A percentile compares a stretch with the other conserved stretches of the same genome.
phyloP scores from a whole-genome alignment of 2,329 filamentous ascomycete genomes.

The Dothideomycetes sp. region DNA sequence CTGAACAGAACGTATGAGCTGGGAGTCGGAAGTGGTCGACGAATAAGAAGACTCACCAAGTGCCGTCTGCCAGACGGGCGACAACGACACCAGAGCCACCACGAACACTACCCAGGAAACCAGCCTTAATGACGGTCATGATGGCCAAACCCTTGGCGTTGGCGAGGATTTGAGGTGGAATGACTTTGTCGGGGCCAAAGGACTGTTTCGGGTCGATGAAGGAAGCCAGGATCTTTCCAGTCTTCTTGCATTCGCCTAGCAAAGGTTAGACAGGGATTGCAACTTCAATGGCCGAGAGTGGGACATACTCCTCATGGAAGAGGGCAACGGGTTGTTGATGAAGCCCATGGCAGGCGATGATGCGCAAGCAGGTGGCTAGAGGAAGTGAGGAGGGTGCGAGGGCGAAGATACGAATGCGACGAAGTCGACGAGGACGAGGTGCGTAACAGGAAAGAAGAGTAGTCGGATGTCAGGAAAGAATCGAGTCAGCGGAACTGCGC shows the following conservation, averaged over 20 bases:
- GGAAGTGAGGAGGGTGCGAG: too few species aligned
- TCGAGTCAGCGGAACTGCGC: too few species aligned
- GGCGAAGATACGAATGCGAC: too few species aligned
- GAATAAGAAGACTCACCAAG: conserved; percentile 41
- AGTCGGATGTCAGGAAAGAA: too few species aligned
- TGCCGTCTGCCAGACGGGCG: conserved; percentile 64
- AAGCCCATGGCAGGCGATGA: conserved; percentile 32
- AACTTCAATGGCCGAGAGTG: neutral
- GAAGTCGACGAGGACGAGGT: too few species aligned
- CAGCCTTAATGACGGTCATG: conserved; percentile 77
- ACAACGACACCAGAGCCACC: conserved; percentile 78
- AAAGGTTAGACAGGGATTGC: conserved; percentile 12
- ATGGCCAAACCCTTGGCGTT: conserved; percentile 88
- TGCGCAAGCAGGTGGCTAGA: too few species aligned
- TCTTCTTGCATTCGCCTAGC: conserved; percentile 93
- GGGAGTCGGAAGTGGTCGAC: neutral
- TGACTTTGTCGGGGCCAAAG: conserved; percentile 94
- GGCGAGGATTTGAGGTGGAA: conserved; percentile 79
- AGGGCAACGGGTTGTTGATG: conserved; percentile 46
- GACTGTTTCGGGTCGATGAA: conserved; percentile 90
- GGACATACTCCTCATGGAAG: conserved; percentile 43
- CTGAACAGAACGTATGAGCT: conserved; percentile 13
- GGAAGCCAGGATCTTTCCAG: conserved; percentile 85
- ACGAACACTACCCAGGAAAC: conserved; percentile 72
- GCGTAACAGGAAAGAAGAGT: too few species aligned